phyloP scores from a whole-genome alignment of 371 early-diverging fungal genomes.

The Catenaria anguillulae region DNA sequence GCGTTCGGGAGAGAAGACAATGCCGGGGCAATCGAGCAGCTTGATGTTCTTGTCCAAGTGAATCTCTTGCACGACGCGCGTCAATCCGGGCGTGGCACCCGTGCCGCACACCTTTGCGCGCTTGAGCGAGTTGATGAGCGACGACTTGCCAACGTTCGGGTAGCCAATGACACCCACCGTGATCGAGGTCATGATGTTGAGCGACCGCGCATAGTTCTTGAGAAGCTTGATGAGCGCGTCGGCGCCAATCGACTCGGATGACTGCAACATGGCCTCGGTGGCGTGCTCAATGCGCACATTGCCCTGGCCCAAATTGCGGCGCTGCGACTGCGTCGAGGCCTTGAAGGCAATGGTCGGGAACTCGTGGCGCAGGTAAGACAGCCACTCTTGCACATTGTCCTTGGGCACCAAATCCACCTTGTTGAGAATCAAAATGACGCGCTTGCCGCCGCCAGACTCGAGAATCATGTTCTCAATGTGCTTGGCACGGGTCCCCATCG shows the following conservation, averaged over 20 bases:
- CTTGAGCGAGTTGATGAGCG: slow-evolving; percentile 96
- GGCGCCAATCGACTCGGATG: slow-evolving; percentile 48
- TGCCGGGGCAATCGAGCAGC: slow-evolving; percentile 98
- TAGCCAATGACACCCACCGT: slow-evolving; percentile 99
- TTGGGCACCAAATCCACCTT: slow-evolving; percentile 94
- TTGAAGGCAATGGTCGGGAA: too few species aligned
- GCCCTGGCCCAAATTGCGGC: slow-evolving; percentile 65
- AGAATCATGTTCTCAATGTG: slow-evolving; percentile 80
- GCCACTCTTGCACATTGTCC: slow-evolving; percentile 80
- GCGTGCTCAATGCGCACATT: slow-evolving; percentile 44
- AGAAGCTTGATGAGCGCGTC: slow-evolving; percentile 78
- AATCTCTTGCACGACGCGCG: slow-evolving; percentile 87
- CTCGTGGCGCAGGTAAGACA: slow-evolving; percentile 83
- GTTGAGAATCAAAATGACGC: slow-evolving; percentile 88
- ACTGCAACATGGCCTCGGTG: slow-evolving; percentile 23
- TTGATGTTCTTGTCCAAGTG: slow-evolving; percentile 92
- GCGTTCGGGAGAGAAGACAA: slow-evolving; percentile 72
- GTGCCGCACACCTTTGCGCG: slow-evolving; percentile 87
- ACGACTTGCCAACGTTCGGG: too few species aligned
- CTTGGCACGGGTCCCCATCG: slow-evolving; percentile 76
- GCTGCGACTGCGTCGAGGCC: slow-evolving; percentile 88
- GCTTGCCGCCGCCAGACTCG: slow-evolving; percentile 67
- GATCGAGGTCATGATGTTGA: slow-evolving; percentile 81
- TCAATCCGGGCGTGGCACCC: slow-evolving; percentile 91
- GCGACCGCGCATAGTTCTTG: slow-evolving; percentile 87